Evolutionary conservation across 1,139 yeast species (phyloP).

Genomic region (Lodderomyces parapsilosis): DNA sequence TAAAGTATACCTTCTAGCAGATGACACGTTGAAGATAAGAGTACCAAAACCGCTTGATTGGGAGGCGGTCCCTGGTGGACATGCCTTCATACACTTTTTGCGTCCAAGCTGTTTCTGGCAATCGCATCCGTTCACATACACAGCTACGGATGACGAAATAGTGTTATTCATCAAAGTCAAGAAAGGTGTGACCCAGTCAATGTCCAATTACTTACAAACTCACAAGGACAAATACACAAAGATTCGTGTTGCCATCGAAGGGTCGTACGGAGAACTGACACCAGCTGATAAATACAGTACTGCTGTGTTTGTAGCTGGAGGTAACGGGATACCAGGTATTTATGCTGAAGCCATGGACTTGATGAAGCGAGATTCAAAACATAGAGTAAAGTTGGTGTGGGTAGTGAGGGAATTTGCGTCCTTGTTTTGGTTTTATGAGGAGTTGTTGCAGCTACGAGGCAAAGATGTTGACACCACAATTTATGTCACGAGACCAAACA

Average conservation of each 20-base stretch:
- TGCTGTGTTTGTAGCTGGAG: slow-evolving; percentile 41
- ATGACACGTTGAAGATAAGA: slow-evolving; percentile 40
- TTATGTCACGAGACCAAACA: slow-evolving; percentile 43
- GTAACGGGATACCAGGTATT: slow-evolving; percentile 46
- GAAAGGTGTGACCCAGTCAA: slow-evolving; percentile 35
- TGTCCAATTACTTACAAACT: slow-evolving; percentile 27
- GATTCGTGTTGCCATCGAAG: slow-evolving; percentile 41
- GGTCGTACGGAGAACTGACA: slow-evolving; percentile 39
- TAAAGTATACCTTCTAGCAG: slow-evolving; percentile 42
- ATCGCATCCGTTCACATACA: slow-evolving; percentile 44
- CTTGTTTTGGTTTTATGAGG: slow-evolving; percentile 51
- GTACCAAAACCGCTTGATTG: slow-evolving; percentile 40
- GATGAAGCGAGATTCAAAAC: slow-evolving; percentile 15
- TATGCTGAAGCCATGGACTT: slow-evolving; percentile 35
- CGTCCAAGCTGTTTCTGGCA: slow-evolving; percentile 39
- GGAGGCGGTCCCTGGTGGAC: slow-evolving; percentile 50
- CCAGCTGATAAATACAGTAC: slow-evolving; percentile 29
- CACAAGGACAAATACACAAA: slow-evolving; percentile 26
- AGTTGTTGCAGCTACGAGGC: slow-evolving; percentile 36
- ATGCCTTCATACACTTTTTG: slow-evolving; percentile 50
- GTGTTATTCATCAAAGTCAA: slow-evolving; percentile 35
- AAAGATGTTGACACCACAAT: slow-evolving; percentile 32
- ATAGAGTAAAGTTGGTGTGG: slow-evolving; percentile 48
- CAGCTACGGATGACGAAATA: slow-evolving; percentile 24
- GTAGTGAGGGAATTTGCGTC: slow-evolving; percentile 45